Conservation (phyloP, 805 yeast species). For the Candida arabinofermentans region DNA sequence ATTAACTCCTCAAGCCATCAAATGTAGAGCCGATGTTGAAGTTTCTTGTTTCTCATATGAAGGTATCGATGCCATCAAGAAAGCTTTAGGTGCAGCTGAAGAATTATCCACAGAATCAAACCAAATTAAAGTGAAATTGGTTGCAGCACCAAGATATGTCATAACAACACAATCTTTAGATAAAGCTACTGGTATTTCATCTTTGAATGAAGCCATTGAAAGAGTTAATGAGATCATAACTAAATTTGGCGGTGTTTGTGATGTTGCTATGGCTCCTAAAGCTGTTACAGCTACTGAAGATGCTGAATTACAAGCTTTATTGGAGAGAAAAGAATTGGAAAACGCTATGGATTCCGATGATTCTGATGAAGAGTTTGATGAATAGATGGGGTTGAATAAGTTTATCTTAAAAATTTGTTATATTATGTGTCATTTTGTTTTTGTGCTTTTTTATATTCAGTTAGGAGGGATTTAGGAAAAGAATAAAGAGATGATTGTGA, state of each 20-base stretch:
- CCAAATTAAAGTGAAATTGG: slow-evolving; percentile 89
- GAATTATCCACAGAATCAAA: slow-evolving; percentile 73
- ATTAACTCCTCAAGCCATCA: slow-evolving; percentile 96
- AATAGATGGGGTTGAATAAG: slow-evolving; percentile 7
- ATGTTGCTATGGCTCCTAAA: slow-evolving; percentile 96
- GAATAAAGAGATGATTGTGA: no score
- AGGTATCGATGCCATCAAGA: slow-evolving; percentile 95
- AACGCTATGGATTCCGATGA: slow-evolving; percentile 79
- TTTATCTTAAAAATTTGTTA: not conserved
- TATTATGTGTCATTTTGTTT: not conserved
- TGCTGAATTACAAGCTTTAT: slow-evolving; percentile 92
- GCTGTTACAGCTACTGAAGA: slow-evolving; percentile 98
- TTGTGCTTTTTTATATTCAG: not conserved
- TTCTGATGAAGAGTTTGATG: slow-evolving; percentile 30
- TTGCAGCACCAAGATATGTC: slow-evolving; percentile 96
- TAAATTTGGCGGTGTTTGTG: slow-evolving; percentile 78
- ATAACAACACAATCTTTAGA: slow-evolving; percentile 90
- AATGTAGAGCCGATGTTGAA: slow-evolving; percentile 97
- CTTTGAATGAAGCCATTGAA: slow-evolving; percentile 74
- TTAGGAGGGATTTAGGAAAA: not conserved
- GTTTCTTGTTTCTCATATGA: slow-evolving; percentile 96
- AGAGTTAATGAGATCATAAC: slow-evolving; percentile 68
- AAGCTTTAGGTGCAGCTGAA: slow-evolving; percentile 85
- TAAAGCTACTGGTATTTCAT: slow-evolving; percentile 81
- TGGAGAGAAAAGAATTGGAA: slow-evolving; percentile 90